phyloP scores from a whole-genome alignment of 768 basidiomycete genomes.

The Podaxis mareebaensis region DNA sequence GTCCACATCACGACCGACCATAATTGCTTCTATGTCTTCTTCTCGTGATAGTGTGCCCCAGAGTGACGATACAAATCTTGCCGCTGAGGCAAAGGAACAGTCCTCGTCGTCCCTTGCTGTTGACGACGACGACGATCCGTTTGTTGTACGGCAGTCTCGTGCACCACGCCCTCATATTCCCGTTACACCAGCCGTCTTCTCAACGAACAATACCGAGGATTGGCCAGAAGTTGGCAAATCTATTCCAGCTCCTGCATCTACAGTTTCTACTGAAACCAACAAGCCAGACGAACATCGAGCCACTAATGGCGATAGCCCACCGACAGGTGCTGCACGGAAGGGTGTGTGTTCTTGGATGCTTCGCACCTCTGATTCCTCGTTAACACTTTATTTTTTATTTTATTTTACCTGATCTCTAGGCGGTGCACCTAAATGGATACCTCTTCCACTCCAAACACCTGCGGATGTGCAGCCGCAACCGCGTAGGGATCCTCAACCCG shows the following conservation, averaged over 20 bases:
- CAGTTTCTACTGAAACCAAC: background rate
- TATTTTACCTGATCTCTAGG: constrained; percentile 1
- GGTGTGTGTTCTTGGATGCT: background rate
- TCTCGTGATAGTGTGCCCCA: background rate
- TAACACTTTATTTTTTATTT: background rate
- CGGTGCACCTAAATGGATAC: constrained; percentile 10
- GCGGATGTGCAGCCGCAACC: background rate
- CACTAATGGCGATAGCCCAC: constrained; percentile 1
- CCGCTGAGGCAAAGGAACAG: constrained; percentile 23
- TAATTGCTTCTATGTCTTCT: background rate
- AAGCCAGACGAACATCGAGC: constrained; percentile 4
- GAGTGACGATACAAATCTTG: background rate
- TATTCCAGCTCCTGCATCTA: constrained; percentile 8
- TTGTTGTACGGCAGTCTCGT: constrained; percentile 6
- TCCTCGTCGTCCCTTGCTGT: constrained; percentile 20
- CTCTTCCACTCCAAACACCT: constrained; percentile 11
- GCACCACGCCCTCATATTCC: constrained; percentile 9
- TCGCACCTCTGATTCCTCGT: background rate
- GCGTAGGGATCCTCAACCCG: constrained; percentile 3
- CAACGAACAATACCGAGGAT: constrained; percentile 2
- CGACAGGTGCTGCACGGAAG: constrained; percentile 2
- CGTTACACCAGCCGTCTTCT: constrained; percentile 6
- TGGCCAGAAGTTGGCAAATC: constrained; percentile 26
- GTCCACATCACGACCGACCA: constrained; percentile 6
- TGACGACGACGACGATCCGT: constrained; percentile 12